These are phyloP conservation scores for Chytriomyces sp. DNA, from an alignment of 192 early-diverging fungal genomes.

Conservation along the genomic window DNA sequence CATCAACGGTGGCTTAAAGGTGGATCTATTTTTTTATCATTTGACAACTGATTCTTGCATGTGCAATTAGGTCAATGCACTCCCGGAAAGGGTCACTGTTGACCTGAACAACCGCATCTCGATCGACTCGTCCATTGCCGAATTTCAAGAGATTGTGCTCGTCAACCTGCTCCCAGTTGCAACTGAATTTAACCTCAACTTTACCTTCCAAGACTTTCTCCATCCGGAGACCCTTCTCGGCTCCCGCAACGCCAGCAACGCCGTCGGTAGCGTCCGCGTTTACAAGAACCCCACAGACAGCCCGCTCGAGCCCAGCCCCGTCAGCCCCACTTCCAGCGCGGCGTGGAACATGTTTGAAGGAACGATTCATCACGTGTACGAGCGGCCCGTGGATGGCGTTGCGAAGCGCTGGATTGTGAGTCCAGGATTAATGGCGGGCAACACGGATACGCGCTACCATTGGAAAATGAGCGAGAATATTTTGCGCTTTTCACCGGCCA, in stretches of 20 bases:
- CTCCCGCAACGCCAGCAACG: neutral
- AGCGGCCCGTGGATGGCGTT: neutral
- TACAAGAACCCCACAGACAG: slow-evolving; percentile 3
- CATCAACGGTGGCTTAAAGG: slow-evolving; percentile 51
- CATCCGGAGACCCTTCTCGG: neutral
- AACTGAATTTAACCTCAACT: slow-evolving; percentile 1
- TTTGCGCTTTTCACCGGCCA: slow-evolving; percentile 36
- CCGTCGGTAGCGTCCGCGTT: slow-evolving; percentile 4
- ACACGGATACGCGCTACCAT: slow-evolving; percentile 48
- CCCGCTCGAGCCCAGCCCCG: slow-evolving; percentile 40
- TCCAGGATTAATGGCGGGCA: slow-evolving; percentile 42
- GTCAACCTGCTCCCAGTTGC: slow-evolving; percentile 26
- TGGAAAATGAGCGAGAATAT: slow-evolving; percentile 44
- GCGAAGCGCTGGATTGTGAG: slow-evolving; percentile 28
- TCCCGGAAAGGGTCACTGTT: slow-evolving; percentile 38
- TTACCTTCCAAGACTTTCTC: slow-evolving; percentile 10
- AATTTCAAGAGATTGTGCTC: slow-evolving; percentile 19
- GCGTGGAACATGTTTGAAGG: slow-evolving; percentile 41
- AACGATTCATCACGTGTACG: slow-evolving; percentile 38
- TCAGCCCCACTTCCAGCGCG: slow-evolving; percentile 12
- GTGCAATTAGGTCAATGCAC: slow-evolving; percentile 49
- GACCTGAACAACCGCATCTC: slow-evolving; percentile 47
- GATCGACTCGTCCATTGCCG: slow-evolving; percentile 10
- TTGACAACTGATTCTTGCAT: no score
- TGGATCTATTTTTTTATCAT: neutral